A percentile compares a stretch with the other conserved stretches of the same genome.
phyloP scores from a whole-genome alignment of 108 stramenopile genomes.

The Fragilariopsis cylindrus region DNA sequence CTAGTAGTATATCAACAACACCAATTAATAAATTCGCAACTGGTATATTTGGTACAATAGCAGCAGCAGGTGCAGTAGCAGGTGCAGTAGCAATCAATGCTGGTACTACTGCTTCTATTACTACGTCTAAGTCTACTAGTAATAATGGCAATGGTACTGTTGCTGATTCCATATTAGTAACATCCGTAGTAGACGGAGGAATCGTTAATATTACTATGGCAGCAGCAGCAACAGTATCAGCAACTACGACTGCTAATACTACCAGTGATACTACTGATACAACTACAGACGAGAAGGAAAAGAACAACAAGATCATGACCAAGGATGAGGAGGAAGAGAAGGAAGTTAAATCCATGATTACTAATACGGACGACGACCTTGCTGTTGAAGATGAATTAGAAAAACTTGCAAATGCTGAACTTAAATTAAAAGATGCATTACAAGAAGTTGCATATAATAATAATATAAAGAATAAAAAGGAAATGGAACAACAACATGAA shows the following conservation, averaged over 20 bases:
- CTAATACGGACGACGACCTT: not conserved
- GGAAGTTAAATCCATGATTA: not conserved
- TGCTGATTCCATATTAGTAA: not conserved
- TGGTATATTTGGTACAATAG: not conserved
- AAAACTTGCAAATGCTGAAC: conserved; percentile 8
- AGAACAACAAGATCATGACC: not conserved
- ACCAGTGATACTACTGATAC: not conserved
- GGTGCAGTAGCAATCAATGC: no score
- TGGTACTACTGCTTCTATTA: no score
- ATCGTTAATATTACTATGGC: not conserved
- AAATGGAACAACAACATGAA: not conserved
- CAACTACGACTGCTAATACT: not conserved
- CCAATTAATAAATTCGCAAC: not conserved
- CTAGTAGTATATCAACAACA: not conserved
- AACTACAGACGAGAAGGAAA: not conserved
- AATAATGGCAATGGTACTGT: not conserved
- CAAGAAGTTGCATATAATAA: not conserved
- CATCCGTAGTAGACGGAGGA: no score
- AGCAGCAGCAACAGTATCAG: not conserved
- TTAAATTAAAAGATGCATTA: conserved; percentile 7
- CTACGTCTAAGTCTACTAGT: no score
- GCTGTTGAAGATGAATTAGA: not conserved
- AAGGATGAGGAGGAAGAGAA: conserved; percentile 10
- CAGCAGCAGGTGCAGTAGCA: not conserved
- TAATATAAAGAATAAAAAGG: not conserved